Evolutionary conservation across 2,329 filamentous ascomycete genomes (phyloP).

Genomic region (Metarhizium album): DNA sequence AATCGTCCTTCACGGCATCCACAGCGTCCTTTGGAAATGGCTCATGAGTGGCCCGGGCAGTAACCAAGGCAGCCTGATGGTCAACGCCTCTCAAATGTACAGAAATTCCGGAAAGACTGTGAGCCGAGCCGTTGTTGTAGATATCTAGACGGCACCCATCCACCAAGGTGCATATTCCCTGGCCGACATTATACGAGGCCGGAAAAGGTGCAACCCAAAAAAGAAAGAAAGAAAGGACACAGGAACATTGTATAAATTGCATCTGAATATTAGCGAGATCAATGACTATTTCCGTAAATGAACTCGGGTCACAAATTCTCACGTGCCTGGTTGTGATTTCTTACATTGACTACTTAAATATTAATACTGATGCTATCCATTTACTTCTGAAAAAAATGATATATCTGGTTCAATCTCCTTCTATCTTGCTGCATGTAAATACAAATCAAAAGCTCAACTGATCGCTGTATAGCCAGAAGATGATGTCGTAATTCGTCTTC

Average conservation of each 20-base stretch:
- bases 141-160: conserved; percentile 15
- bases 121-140: conserved; percentile 27
- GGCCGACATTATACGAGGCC: background rate
- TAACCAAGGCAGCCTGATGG: conserved; percentile 39
- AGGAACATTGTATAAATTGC: background rate
- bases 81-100: conserved; percentile 47
- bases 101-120: conserved; percentile 39
- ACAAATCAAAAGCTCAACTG: background rate
- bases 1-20: conserved; percentile 34
- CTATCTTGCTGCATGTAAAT: background rate
- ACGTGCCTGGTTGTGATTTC: background rate
- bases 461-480: background rate
- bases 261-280: background rate
- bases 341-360: background rate
- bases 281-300: background rate
- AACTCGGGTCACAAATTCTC: background rate
- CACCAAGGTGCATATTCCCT: background rate
- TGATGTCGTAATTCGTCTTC: background rate
- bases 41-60: conserved; percentile 42
- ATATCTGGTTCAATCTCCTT: background rate
- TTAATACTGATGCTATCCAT: background rate
- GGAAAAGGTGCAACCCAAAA: no score
- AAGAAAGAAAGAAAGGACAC: no score
- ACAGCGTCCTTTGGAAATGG: conserved; percentile 43
- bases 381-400: background rate